Evolutionary conservation across 192 early-diverging fungal genomes (phyloP), one percentile per base, ranked within the genome.

Genomic region (Paraglomus occultum): DNA sequence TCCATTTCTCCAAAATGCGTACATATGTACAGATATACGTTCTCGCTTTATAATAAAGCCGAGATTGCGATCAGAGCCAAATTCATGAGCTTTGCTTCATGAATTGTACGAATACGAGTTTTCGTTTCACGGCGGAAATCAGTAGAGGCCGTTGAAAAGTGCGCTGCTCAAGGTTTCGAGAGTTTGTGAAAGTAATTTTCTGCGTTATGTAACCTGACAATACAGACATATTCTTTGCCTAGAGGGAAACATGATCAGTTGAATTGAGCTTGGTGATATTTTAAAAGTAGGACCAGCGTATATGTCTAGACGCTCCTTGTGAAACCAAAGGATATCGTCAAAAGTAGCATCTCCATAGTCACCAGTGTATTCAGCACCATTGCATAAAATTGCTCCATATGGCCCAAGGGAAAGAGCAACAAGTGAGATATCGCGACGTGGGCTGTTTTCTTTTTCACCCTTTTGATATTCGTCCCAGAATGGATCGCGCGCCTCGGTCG

Each of bases 11-110:
- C 97, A 79, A 99, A 77, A 78, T 99, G 97, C 39, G 97, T 95
- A 78, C 97, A 99, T 62, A 99, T n/a, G 97, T 99, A 84, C 97
- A 92, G 80, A 99, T 95, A 76, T 99, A 99, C 12, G 97, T 99
- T 67, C 97, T 95, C 55, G 97, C 97, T 86, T 99, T 95, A 82
- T 95, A 99, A 63, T 84, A 89, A 49, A 94, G 67, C 86, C 92
- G 80, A 99, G 80, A 73, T 99, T 92, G 49, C 94, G 88, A 73
- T 97, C 94, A 66, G 97, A 95, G 82, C 97, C 94, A 63, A 95
- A 99, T 83, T 99, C 97, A 93, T 67, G 66, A 99, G 82, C 85
- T 98, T 98, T 73, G 86, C 87, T 72, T 99, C 93, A 77, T 99
- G 93, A 74, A 99, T 95, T 14, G 95, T 98, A 78, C 97, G 92